Conservation (phyloP, 257 asterid genomes). For the Rhazya stricta region DNA sequence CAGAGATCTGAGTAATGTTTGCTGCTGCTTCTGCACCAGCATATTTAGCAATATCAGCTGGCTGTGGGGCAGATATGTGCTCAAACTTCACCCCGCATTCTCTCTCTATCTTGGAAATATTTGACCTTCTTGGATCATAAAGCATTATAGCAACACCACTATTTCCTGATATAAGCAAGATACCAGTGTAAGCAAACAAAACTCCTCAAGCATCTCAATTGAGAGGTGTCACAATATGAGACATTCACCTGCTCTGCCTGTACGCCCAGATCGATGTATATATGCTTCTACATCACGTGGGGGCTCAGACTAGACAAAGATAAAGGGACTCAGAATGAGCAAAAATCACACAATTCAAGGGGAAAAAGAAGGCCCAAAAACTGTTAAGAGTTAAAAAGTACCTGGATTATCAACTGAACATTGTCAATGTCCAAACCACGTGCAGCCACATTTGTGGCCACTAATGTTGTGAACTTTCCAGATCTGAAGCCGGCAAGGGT, state of each 20-base stretch:
- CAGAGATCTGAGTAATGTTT: conserved; percentile 60
- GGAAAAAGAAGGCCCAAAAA: neutral
- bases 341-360: neutral
- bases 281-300: conserved; percentile 96
- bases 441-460: conserved; percentile 97
- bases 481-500: conserved; percentile 86
- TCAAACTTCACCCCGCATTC: conserved; percentile 95
- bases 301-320: conserved; percentile 74
- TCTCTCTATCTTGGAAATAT: conserved; percentile 77
- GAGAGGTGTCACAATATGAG: conserved; percentile 14
- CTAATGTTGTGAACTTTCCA: conserved; percentile 76
- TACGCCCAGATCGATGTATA: conserved; percentile 98
- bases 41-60: conserved; percentile 85
- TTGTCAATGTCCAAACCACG: conserved; percentile 95
- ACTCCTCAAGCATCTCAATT: conserved; percentile 8
- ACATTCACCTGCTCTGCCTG: conserved; percentile 88
- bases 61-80: conserved; percentile 92
- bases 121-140: conserved; percentile 85
- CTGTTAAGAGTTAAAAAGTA: conserved; percentile 18
- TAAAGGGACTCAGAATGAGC: conserved; percentile 13
- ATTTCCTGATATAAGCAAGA: conserved; percentile 50
- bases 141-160: conserved; percentile 92
- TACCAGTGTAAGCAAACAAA: conserved; percentile 1
- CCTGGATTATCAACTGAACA: conserved; percentile 97
- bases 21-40: conserved; percentile 85